phyloP scores from a whole-genome alignment of 2,329 filamentous ascomycete genomes.

The Colletotrichum kahawae region DNA sequence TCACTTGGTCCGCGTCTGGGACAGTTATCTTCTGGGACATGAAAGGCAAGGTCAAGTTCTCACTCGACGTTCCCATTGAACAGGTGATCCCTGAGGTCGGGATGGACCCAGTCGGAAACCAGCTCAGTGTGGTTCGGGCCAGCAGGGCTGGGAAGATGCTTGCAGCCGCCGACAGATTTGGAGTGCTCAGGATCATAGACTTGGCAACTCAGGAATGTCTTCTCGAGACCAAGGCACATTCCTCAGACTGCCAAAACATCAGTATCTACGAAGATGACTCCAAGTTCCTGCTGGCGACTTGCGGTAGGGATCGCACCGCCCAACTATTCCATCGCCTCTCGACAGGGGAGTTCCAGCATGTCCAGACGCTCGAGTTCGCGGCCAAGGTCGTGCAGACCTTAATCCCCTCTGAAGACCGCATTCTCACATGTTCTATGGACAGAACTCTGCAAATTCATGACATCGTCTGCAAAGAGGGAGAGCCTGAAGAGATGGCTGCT shows the following conservation, averaged over 20 bases:
- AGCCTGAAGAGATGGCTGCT: slow-evolving; percentile 73
- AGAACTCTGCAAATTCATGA: slow-evolving; percentile 86
- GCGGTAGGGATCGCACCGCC: slow-evolving; percentile 87
- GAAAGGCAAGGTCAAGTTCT: slow-evolving; percentile 70
- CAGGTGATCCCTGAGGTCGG: slow-evolving; percentile 57
- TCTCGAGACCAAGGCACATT: slow-evolving; percentile 83
- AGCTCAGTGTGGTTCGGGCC: slow-evolving; percentile 64
- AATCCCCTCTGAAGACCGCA: slow-evolving; percentile 73
- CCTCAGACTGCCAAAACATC: slow-evolving; percentile 83
- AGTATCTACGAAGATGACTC: slow-evolving; percentile 69
- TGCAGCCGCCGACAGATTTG: slow-evolving; percentile 84
- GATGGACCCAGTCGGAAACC: slow-evolving; percentile 55
- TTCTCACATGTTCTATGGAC: slow-evolving; percentile 89
- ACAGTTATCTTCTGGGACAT: slow-evolving; percentile 82
- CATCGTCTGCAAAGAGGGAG: slow-evolving; percentile 71
- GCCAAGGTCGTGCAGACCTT: slow-evolving; percentile 80
- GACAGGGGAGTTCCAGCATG: slow-evolving; percentile 69
- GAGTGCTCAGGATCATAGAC: slow-evolving; percentile 77
- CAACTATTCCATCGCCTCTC: slow-evolving; percentile 78
- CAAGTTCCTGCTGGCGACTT: slow-evolving; percentile 76
- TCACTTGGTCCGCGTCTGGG: slow-evolving; percentile 87
- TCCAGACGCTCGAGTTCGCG: slow-evolving; percentile 93
- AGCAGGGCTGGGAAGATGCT: slow-evolving; percentile 69
- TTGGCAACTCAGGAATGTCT: slow-evolving; percentile 63
- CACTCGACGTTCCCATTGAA: slow-evolving; percentile 73